A percentile compares a stretch with the other conserved stretches of the same genome.
phyloP scores from a whole-genome alignment of 441 rosid genomes.

The Gossypium armourianum region DNA sequence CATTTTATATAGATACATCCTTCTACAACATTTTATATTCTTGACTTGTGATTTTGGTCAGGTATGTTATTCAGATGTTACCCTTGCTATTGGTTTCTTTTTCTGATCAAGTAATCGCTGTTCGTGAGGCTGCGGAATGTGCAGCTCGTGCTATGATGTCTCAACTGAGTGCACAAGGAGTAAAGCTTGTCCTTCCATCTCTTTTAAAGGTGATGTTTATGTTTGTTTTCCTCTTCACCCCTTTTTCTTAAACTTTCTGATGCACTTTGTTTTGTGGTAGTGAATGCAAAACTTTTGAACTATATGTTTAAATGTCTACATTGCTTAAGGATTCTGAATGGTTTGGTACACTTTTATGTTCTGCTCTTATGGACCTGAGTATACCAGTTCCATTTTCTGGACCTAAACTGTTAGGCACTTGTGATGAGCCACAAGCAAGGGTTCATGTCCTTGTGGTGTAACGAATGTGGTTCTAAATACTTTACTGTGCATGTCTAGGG shows the following conservation, averaged over 20 bases:
- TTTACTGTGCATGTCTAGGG: conserved; percentile 36
- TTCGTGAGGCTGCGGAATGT: conserved; percentile 98
- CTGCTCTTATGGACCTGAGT: not conserved
- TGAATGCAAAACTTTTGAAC: not conserved
- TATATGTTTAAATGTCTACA: not conserved
- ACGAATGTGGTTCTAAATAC: not conserved
- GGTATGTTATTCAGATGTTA: conserved; percentile 91
- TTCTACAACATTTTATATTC: not conserved
- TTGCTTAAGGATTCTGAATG: not conserved
- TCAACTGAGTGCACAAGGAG: conserved; percentile 85
- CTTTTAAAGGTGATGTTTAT: conserved; percentile 54
- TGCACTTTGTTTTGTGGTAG: not conserved
- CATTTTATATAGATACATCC: not conserved
- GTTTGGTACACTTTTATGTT: not conserved
- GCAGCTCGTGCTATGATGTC: conserved; percentile 99
- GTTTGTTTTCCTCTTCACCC: not conserved
- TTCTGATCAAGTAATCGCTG: conserved; percentile 97
- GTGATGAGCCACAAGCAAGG: not conserved
- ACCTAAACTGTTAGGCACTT: not conserved
- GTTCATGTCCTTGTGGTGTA: conserved; percentile 3
- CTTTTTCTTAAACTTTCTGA: not conserved
- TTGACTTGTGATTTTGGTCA: conserved; percentile 24
- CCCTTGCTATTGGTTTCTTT: conserved; percentile 87
- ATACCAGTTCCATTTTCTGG: not conserved
- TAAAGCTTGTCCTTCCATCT: conserved; percentile 94